Base-by-base conservation (phyloP, 768 basidiomycete genomes). In the Kwoniella dendrophila region DNA sequence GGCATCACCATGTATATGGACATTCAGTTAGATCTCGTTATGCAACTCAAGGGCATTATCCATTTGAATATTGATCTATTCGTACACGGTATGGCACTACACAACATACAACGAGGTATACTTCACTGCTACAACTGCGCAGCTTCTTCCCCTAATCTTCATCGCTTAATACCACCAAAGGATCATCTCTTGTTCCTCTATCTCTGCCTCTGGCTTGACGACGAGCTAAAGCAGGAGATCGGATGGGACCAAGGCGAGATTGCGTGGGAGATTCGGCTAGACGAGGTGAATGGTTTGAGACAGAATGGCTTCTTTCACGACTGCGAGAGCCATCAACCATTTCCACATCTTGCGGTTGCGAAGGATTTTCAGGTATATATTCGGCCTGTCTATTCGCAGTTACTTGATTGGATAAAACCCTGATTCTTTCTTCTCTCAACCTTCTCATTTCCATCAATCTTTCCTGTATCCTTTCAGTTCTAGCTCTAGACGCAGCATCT, bases 161-260 rank as follows among this genome's bases (percentile, higher is more conserved):
- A 52, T 73, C 71, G 2, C 63, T 66, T 5, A 68, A 26, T 2
- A 73, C 61, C 12, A 70, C 68, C 18, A 73, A 44, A 10, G 71
- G 66, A 43, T 59, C 40, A 20, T 70, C 67, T 29, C 71, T 47
- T 3, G 65, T 59, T 22, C 71, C 70, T n/a, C 62, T 45, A 6
- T 53, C 53, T 50, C 63, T 45, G 3, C 66, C 68, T 32, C 71
- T 51, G 27, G 71, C 68, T 44, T 70, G 71, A 40, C 63, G 57
- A 14, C 48, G 41, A 27, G 56, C 57, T 11, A 64, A 41, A 34
- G 57, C 50, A 30, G 55, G 50, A 12, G 63, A 54, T 30, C 63
- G 56, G 7, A 50, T 40, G 7, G 24, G 29, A 45, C 36, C 29
- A 32, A n/a, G 14, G 7, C 45, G 6, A 2, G 49, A 32, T n/a